These are phyloP conservation scores for Pezicula rhizophila DNA, from an alignment of 2,329 filamentous ascomycete genomes.

Conservation along the genomic window DNA sequence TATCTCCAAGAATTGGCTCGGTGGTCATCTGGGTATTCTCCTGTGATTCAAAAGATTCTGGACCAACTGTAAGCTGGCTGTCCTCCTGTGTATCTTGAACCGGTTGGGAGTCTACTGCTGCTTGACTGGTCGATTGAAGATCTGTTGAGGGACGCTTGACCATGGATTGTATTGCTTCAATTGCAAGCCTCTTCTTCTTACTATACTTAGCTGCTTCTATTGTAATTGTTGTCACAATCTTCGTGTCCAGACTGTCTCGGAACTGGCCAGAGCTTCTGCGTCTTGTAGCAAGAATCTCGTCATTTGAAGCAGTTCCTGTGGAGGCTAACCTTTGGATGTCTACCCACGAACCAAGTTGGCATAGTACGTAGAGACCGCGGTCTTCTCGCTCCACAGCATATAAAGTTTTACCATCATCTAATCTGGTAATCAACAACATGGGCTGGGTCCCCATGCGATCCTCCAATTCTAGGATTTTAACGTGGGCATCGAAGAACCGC, in stretches of 20 bases:
- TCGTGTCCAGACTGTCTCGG: background rate
- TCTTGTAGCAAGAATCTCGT: conserved; percentile 24
- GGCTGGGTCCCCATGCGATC: conserved; percentile 48
- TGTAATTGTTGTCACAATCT: conserved; percentile 4
- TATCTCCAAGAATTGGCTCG: conserved; percentile 2
- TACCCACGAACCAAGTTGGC: conserved; percentile 62
- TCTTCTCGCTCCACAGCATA: conserved; percentile 63
- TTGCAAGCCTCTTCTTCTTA: conserved; percentile 52
- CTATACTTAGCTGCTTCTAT: conserved; percentile 20
- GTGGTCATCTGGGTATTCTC: background rate
- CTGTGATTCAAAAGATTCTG: conserved; percentile 6
- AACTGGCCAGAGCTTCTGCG: conserved; percentile 1
- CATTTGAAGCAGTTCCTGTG: conserved; percentile 42
- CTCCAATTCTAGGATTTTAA: conserved; percentile 59
- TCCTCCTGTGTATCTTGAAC: background rate
- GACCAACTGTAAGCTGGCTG: conserved; percentile 1
- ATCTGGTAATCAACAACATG: conserved; percentile 55
- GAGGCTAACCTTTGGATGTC: conserved; percentile 47
- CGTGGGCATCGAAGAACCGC: conserved; percentile 53
- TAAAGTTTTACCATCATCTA: conserved; percentile 45
- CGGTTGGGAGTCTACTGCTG: background rate
- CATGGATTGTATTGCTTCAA: conserved; percentile 57
- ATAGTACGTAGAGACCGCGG: conserved; percentile 58
- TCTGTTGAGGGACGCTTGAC: conserved; percentile 40
- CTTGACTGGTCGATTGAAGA: conserved; percentile 12